phyloP scores from a whole-genome alignment of 2,329 filamentous ascomycete species.

The Ophiocordyceps camponoti-leonardi region DNA sequence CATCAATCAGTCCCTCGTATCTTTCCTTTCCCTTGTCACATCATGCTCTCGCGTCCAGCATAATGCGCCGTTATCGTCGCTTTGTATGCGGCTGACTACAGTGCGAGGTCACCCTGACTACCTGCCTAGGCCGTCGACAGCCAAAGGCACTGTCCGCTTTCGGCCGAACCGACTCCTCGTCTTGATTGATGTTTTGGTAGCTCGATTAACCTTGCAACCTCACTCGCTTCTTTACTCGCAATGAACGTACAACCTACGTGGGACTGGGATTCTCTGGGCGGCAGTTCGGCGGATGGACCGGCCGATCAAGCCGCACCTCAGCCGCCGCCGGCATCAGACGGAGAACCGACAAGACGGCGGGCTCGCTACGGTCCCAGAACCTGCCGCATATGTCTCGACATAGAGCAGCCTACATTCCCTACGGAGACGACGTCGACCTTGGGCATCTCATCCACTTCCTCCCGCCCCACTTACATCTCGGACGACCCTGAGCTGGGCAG shows the following conservation, averaged over 20 bases:
- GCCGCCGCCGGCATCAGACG: background rate
- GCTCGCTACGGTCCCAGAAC: conserved; percentile 50
- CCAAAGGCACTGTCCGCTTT: background rate
- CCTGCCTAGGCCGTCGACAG: background rate
- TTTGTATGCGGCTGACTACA: conserved; percentile 5
- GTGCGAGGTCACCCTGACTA: background rate
- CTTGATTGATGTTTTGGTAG: background rate
- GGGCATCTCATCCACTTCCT: conserved; percentile 14
- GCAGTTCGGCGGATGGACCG: conserved; percentile 1
- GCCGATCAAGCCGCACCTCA: background rate
- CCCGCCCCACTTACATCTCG: conserved; percentile 44
- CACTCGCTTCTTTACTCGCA: background rate
- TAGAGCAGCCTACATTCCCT: conserved; percentile 31
- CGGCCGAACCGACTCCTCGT: background rate
- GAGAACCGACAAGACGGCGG: conserved; percentile 4
- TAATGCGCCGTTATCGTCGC: conserved; percentile 16
- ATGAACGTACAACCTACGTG: conserved; percentile 12
- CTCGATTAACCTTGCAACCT: background rate
- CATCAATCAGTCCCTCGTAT: background rate
- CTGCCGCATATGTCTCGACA: conserved; percentile 82
- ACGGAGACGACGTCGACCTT: conserved; percentile 13
- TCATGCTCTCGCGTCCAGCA: background rate
- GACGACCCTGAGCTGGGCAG: conserved; percentile 58
- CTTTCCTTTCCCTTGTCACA: background rate
- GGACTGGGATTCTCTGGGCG: conserved; percentile 6